These are phyloP conservation scores for Zygosaccharomyces pseudorouxii DNA, from an alignment of 805 yeast species.

Conservation along the genomic window DNA sequence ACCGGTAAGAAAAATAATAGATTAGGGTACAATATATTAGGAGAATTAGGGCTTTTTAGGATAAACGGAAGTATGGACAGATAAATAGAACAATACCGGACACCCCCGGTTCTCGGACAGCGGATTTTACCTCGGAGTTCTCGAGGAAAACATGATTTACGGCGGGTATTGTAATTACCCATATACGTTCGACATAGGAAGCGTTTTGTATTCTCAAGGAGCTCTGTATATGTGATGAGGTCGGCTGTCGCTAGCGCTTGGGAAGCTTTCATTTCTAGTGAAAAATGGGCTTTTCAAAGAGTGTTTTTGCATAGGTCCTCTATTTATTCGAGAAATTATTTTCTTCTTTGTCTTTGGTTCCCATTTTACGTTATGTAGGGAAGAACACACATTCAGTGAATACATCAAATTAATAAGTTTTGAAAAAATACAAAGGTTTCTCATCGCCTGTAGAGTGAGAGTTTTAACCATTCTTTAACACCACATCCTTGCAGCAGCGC, in stretches of 20 bases:
- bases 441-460: slow-evolving; percentile 12
- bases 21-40: neutral
- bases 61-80: neutral
- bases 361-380: no score
- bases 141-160: neutral
- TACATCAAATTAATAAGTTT: no score
- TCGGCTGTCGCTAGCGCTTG: no score
- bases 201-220: no score
- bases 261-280: no score
- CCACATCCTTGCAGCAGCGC: slow-evolving; percentile 27
- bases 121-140: neutral
- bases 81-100: neutral
- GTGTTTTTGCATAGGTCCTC: no score
- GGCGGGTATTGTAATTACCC: neutral
- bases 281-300: no score
- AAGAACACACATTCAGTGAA: no score
- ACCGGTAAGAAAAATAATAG: neutral
- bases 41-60: neutral
- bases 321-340: no score
- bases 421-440: no score
- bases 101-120: neutral
- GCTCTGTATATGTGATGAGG: no score
- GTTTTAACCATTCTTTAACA: slow-evolving; percentile 29
- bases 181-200: neutral
- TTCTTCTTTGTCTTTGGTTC: no score